These are phyloP conservation scores for Sphaerulina populicola DNA, from an alignment of 2,329 filamentous ascomycete species.

Conservation along the genomic window DNA sequence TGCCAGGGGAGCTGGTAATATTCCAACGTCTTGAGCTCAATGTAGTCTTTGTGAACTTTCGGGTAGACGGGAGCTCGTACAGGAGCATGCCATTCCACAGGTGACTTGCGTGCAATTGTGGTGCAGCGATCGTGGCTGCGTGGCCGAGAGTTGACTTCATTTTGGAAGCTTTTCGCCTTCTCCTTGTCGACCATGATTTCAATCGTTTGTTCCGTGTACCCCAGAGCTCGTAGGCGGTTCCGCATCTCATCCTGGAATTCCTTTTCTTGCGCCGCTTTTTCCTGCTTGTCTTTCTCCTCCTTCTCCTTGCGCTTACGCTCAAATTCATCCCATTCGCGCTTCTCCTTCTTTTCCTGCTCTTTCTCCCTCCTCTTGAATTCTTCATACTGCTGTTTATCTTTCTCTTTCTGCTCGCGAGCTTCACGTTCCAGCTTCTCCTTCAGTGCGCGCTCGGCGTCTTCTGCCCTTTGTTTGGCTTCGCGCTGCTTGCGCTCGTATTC, in stretches of 20 bases:
- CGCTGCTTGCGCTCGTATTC: constrained; percentile 37
- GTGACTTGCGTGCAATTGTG: constrained; percentile 3
- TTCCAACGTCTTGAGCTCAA: constrained; percentile 40
- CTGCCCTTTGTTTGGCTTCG: constrained; percentile 29
- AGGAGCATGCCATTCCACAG: constrained; percentile 9
- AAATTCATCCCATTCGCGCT: constrained; percentile 36
- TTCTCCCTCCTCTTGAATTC: constrained; percentile 24
- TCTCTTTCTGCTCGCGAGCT: constrained; percentile 31
- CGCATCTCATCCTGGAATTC: constrained; percentile 41
- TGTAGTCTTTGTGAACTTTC: constrained; percentile 41
- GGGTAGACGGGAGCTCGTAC: constrained; percentile 37
- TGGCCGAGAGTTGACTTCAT: constrained; percentile 16
- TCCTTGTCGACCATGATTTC: constrained; percentile 43
- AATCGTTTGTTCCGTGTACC: constrained; percentile 43
- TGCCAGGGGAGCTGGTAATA: constrained; percentile 45
- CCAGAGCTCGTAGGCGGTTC: constrained; percentile 38
- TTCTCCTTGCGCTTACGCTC: constrained; percentile 68
- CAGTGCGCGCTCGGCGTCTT: constrained; percentile 36
- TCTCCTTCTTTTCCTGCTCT: constrained; percentile 35
- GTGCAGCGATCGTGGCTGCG: constrained; percentile 11
- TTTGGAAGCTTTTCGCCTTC: constrained; percentile 34
- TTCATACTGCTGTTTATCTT: constrained; percentile 30
- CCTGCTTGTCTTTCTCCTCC: constrained; percentile 27
- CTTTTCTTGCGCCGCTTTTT: constrained; percentile 30
- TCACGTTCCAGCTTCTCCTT: constrained; percentile 35